phyloP scores from a whole-genome alignment of 768 basidiomycete species.

The Dacryopinax primogenitus region DNA sequence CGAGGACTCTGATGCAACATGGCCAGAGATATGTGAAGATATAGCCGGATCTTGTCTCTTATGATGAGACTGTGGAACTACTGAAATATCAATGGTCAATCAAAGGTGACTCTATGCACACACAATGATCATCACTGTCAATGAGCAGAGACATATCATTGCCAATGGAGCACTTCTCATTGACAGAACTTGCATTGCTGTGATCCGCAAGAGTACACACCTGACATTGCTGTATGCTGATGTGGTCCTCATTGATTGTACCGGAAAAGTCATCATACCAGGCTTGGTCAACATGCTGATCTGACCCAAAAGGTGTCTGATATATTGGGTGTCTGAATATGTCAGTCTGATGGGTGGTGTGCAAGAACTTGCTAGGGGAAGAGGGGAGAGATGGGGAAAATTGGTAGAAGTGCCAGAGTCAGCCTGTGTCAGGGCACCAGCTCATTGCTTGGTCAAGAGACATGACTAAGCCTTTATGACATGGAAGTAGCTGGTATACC shows the following conservation, averaged over 20 bases:
- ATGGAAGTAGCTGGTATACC: too few species aligned
- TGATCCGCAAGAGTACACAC: background rate
- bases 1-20: too few species aligned
- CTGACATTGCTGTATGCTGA: background rate
- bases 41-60: too few species aligned
- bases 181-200: background rate
- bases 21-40: too few species aligned
- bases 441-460: too few species aligned
- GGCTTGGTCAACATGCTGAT: background rate
- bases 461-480: too few species aligned
- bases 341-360: background rate
- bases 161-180: background rate
- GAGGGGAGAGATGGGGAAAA: too few species aligned
- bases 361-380: conserved; percentile 7
- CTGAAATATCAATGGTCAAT: too few species aligned
- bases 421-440: too few species aligned
- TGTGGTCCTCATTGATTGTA: background rate
- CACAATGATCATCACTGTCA: background rate
- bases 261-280: background rate
- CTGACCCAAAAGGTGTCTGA: background rate
- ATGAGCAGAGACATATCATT: background rate
- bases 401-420: too few species aligned
- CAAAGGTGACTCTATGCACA: background rate
- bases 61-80: too few species aligned
- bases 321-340: background rate